A percentile compares a stretch with the other conserved stretches of the same genome.
phyloP scores from a whole-genome alignment of 2,329 filamentous ascomycete genomes.

The Ophiostoma novo-ulmi region DNA sequence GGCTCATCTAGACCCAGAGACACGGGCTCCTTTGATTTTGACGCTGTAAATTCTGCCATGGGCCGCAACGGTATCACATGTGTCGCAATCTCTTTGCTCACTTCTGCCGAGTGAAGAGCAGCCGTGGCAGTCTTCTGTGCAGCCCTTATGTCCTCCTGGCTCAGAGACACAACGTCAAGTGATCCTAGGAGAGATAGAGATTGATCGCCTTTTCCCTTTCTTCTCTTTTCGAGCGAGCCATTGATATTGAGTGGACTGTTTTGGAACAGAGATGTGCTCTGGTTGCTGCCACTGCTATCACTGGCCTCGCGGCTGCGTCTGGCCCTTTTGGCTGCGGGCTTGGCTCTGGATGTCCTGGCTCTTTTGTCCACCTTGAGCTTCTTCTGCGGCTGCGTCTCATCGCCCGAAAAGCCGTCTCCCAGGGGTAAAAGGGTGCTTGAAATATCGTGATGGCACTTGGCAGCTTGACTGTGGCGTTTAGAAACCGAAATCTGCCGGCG shows the following conservation, averaged over 20 bases:
- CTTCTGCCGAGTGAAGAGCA: neutral
- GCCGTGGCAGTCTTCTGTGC: neutral
- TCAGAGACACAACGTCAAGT: slow-evolving; percentile 22
- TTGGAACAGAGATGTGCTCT: neutral
- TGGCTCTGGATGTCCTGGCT: neutral
- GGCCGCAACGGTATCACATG: slow-evolving; percentile 17
- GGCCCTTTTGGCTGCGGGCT: neutral
- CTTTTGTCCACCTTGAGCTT: neutral
- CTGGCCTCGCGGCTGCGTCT: neutral
- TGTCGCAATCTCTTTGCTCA: neutral
- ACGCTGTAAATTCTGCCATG: neutral
- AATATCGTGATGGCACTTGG: neutral
- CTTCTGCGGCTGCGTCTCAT: slow-evolving; percentile 21
- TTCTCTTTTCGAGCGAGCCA: slow-evolving; percentile 15
- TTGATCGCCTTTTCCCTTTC: neutral
- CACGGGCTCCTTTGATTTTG: no score
- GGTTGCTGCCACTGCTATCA: slow-evolving; percentile 15
- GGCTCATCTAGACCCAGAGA: neutral
- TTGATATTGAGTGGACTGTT: neutral
- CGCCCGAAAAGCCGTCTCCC: slow-evolving; percentile 27
- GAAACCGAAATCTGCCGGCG: neutral
- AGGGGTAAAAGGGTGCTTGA: neutral
- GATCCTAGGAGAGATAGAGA: slow-evolving; percentile 21
- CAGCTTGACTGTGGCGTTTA: no score
- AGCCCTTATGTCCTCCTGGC: slow-evolving; percentile 14